Percentiles rank a stretch among this genome's conserved stretches.
Evolutionary conservation across 208 protist species (phyloP).

Genomic region (Leishmania braziliensis): DNA sequence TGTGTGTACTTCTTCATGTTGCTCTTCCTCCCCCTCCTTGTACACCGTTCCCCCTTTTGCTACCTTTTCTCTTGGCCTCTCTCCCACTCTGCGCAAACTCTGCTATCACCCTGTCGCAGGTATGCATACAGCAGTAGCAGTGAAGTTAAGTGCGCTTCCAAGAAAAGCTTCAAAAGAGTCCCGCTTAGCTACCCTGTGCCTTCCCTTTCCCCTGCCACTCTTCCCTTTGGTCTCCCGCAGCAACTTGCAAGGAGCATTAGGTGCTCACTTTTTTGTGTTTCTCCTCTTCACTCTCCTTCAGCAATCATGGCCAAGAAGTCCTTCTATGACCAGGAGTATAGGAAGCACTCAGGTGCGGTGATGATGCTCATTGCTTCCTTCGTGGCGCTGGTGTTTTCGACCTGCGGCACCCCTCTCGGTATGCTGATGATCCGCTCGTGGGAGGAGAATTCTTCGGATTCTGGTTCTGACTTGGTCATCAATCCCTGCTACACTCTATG

Average conservation of each 20-base stretch:
- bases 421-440: slow-evolving; percentile 39
- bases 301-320: slow-evolving; percentile 42
- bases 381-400: slow-evolving; percentile 39
- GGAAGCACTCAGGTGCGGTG: slow-evolving; percentile 52
- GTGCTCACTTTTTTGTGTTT: background rate
- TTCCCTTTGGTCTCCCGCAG: background rate
- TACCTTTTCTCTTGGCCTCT: background rate
- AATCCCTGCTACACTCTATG: slow-evolving; percentile 62
- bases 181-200: background rate
- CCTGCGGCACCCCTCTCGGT: slow-evolving; percentile 50
- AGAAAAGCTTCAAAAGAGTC: background rate
- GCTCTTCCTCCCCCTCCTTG: background rate
- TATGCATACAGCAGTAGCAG: background rate
- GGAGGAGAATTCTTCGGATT: background rate
- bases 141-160: background rate
- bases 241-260: background rate
- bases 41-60: background rate
- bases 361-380: slow-evolving; percentile 52
- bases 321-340: slow-evolving; percentile 62
- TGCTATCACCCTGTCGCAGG: background rate
- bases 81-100: background rate
- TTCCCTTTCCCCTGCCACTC: background rate
- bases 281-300: background rate
- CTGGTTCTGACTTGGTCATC: background rate
- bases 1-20: background rate